Percentiles rank a stretch among this genome's conserved stretches.
phyloP scores from a whole-genome alignment of 495 filamentous ascomycete genomes.

The Annulohypoxylon maeteangense region DNA sequence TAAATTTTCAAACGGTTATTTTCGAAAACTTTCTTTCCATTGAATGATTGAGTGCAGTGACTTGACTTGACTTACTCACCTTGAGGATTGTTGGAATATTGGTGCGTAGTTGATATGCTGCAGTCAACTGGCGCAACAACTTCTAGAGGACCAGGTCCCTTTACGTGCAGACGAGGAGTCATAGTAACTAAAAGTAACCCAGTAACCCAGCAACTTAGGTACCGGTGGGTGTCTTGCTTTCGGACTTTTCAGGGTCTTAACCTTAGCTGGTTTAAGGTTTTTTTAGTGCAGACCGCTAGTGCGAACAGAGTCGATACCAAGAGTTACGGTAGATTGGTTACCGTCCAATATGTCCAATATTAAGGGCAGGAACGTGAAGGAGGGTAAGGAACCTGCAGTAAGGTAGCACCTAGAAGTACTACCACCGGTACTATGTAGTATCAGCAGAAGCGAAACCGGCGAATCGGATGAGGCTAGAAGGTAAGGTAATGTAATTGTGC shows the following conservation, averaged over 20 bases:
- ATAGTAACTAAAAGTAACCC: slow-evolving; percentile 21
- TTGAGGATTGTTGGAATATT: slow-evolving; percentile 20
- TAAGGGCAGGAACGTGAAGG: not conserved
- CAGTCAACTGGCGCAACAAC: slow-evolving; percentile 39
- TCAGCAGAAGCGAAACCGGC: slow-evolving; percentile 37
- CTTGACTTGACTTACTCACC: slow-evolving; percentile 21
- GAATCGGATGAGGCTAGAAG: slow-evolving; percentile 40
- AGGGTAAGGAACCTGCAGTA: slow-evolving; percentile 36
- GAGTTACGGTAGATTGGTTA: slow-evolving; percentile 19
- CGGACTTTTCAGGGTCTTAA: slow-evolving; percentile 38
- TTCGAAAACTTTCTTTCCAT: slow-evolving; percentile 1
- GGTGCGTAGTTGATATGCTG: slow-evolving; percentile 29
- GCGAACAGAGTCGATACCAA: slow-evolving; percentile 7
- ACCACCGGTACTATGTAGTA: not conserved
- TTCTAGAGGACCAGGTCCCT: slow-evolving; percentile 41
- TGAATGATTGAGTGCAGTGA: not conserved
- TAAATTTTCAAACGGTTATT: not conserved
- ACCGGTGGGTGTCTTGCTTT: slow-evolving; percentile 14
- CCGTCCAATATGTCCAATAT: slow-evolving; percentile 32
- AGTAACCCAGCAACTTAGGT: not conserved
- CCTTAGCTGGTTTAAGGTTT: slow-evolving; percentile 45
- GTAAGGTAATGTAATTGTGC: slow-evolving; percentile 41
- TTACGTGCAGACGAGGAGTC: slow-evolving; percentile 48
- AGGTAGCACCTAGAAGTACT: slow-evolving; percentile 16
- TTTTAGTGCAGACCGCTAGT: slow-evolving; percentile 38